Percentiles rank a stretch among this genome's conserved stretches.
These are phyloP conservation scores for Chaetomium strumarium DNA, from an alignment of 2,329 filamentous ascomycete species.

Conservation along the genomic window DNA sequence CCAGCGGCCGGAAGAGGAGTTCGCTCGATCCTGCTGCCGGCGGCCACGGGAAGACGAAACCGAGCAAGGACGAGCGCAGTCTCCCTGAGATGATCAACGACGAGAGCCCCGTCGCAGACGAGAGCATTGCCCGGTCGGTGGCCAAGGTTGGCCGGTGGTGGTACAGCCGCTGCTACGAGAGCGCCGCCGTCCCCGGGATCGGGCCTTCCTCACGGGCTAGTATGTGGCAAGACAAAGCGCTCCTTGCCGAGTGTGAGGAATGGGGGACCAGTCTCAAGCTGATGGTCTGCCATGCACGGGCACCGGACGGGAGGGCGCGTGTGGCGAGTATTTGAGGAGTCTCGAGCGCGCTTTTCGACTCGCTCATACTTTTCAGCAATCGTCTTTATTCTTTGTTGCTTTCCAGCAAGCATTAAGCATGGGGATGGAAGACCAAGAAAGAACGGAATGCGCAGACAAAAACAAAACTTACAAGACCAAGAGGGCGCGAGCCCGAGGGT, in stretches of 20 bases:
- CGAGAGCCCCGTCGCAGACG: conserved; percentile 64
- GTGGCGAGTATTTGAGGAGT: conserved; percentile 43
- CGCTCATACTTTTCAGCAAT: not conserved
- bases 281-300: conserved; percentile 85
- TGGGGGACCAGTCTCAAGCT: conserved; percentile 83
- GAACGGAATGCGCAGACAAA: conserved; percentile 1
- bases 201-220: conserved; percentile 42
- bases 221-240: conserved; percentile 71
- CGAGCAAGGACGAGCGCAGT: conserved; percentile 44
- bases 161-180: conserved; percentile 91
- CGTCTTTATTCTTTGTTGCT: no score
- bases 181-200: conserved; percentile 43
- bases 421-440: not conserved
- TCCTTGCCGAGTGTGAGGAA: conserved; percentile 80
- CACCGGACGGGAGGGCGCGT: conserved; percentile 51
- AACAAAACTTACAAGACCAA: conserved; percentile 12
- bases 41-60: conserved; percentile 8
- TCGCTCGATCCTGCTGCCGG: conserved; percentile 7
- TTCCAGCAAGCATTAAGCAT: no score
- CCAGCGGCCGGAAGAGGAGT: conserved; percentile 16
- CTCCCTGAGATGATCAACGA: conserved; percentile 70
- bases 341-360: not conserved
- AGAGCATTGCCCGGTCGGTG: conserved; percentile 87
- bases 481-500: conserved; percentile 20
- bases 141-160: conserved; percentile 91